Evolutionary conservation across 768 basidiomycete species (phyloP).

Genomic region (Suillus spraguei): DNA sequence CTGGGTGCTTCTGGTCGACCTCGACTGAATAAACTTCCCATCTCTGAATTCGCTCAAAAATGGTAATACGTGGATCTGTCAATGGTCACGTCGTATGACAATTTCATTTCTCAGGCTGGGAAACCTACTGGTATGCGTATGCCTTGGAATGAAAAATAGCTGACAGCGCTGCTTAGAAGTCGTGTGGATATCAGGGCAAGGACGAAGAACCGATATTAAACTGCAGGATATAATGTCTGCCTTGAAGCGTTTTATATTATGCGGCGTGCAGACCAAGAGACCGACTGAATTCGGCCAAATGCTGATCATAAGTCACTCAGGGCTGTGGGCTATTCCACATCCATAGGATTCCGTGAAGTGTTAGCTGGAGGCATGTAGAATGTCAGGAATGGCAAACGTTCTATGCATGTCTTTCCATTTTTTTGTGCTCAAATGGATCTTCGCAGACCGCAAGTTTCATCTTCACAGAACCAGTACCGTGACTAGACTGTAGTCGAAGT

Average conservation of each 20-base stretch:
- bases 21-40: neutral
- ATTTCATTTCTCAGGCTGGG: neutral
- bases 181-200: neutral
- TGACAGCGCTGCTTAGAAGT: neutral
- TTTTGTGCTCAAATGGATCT: neutral
- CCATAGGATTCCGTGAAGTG: neutral
- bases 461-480: neutral
- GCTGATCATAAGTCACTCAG: neutral
- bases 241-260: neutral
- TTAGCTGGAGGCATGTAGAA: neutral
- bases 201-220: no score
- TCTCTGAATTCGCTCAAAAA: neutral
- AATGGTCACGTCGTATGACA: neutral
- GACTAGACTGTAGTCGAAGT: neutral
- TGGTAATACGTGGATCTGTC: neutral
- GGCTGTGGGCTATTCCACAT: neutral
- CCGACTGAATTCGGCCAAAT: neutral
- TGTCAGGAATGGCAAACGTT: neutral
- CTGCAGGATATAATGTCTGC: neutral
- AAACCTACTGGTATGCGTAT: neutral
- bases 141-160: neutral
- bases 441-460: neutral
- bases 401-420: neutral
- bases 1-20: constrained; percentile 1
- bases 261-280: neutral